A percentile compares a stretch with the other conserved stretches of the same genome.
phyloP scores from a whole-genome alignment of 1,139 yeast genomes.

The Pichia cactophila region DNA sequence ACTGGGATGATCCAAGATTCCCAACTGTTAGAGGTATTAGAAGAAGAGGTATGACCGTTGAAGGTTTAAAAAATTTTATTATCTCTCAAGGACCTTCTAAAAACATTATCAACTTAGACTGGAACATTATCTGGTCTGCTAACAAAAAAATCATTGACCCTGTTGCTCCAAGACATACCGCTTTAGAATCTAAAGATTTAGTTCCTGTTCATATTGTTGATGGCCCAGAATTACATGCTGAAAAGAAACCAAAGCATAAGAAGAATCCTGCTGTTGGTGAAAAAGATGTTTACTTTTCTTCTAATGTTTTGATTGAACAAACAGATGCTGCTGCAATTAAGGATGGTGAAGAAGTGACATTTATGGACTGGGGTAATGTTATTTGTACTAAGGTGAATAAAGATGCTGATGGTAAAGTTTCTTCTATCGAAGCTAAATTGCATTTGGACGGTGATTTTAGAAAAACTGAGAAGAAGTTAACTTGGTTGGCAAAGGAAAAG shows the following conservation, averaged over 20 bases:
- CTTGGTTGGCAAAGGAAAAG: conserved; percentile 88
- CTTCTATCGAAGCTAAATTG: conserved; percentile 66
- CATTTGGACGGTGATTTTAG: conserved; percentile 96
- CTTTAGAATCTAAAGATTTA: conserved; percentile 53
- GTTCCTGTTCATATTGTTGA: conserved; percentile 60
- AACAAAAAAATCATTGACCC: conserved; percentile 97
- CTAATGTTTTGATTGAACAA: conserved; percentile 71
- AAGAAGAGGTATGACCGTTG: conserved; percentile 98
- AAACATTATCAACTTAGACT: conserved; percentile 90
- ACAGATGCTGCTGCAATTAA: conserved; percentile 72
- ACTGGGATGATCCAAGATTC: conserved; percentile 99
- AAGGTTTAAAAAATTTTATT: conserved; percentile 88
- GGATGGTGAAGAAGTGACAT: conserved; percentile 80
- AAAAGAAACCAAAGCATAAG: conserved; percentile 87
- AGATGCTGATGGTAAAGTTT: conserved; percentile 44
- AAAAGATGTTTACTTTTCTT: conserved; percentile 66
- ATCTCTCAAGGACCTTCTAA: conserved; percentile 95
- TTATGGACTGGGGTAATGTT: conserved; percentile 99
- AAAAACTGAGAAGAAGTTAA: conserved; percentile 89
- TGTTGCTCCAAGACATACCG: conserved; percentile 89
- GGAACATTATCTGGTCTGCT: conserved; percentile 95
- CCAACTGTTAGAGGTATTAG: conserved; percentile 98
- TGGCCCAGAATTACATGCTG: conserved; percentile 62
- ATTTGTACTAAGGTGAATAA: conserved; percentile 66
- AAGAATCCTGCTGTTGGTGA: conserved; percentile 88